Base-by-base conservation (phyloP, 2,329 filamentous ascomycete genomes). In the Nemania abortiva region DNA sequence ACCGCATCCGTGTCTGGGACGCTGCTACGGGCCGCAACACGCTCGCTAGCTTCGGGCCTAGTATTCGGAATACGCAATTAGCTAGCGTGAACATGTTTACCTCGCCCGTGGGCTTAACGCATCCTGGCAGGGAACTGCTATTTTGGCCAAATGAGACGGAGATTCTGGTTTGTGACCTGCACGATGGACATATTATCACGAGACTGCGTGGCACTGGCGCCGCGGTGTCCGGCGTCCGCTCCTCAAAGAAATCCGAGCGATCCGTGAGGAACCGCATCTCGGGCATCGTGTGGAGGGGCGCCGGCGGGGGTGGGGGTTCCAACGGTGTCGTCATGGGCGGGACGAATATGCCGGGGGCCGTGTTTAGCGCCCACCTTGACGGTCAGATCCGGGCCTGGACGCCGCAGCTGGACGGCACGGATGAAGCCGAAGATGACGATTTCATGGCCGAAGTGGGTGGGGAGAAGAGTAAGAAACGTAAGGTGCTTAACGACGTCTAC, bases 1-100 rank as follows among this genome's bases (percentile, higher is more conserved):
- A 92, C 57, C 89, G 91, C 9, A 91, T 98, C 70, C 88, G 95
- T 4, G 92, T 98, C 1, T 98, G 95, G 95, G 88, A 97, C 77
- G 89, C 92, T 1, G 85, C 85, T 0, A 93, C 89, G 0, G 94
- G 94, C 1, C 91, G 91, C 20, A 98, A 98, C 79, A 97, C 93
- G 0, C 88, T 98, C 6, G 92, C 92, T 0, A 95, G 91, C 78
- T 98, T 98, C 77, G 94, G 94, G 0, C 92, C 95, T 0, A 86
- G 90, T 31, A 86, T 98, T 49, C 91, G 90, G 55, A 98, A 98
- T 78, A 86, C 83, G 72, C 90, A 87, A 73, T 83, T 91, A 5
- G 87, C 87, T 22, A 90, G 86, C 68, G 83, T 88, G 22, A 85
- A 84, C 54, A 88, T 94, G 66, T 81, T 94, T 63, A 79, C 90